Evolutionary conservation across 2,329 filamentous ascomycete genomes (phyloP).

Genomic region (Ustulina deusta): DNA sequence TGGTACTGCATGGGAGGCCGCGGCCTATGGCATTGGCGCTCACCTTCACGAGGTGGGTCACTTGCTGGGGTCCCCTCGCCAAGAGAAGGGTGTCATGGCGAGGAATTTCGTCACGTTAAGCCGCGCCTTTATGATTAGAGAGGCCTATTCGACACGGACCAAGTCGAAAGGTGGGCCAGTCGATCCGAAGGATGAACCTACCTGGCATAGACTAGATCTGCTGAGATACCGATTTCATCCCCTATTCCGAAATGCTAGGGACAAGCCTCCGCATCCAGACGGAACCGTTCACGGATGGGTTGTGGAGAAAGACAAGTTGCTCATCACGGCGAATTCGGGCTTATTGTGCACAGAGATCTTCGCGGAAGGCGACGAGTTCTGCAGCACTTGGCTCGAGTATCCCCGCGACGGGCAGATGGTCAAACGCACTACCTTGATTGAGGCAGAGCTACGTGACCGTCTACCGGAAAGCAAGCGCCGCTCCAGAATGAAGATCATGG

Average conservation of each 20-base stretch:
- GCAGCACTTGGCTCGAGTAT: slow-evolving; percentile 85
- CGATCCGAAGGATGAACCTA: slow-evolving; percentile 82
- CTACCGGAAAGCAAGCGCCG: slow-evolving; percentile 80
- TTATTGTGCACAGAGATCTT: slow-evolving; percentile 89
- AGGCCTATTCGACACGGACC: slow-evolving; percentile 88
- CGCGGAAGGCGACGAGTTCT: slow-evolving; percentile 82
- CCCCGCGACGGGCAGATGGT: slow-evolving; percentile 72
- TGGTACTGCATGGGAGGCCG: slow-evolving; percentile 95
- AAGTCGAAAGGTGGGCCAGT: slow-evolving; percentile 84
- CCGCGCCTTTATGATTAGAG: slow-evolving; percentile 82
- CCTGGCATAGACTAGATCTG: slow-evolving; percentile 90
- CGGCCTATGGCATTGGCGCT: slow-evolving; percentile 91
- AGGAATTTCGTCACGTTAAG: slow-evolving; percentile 88
- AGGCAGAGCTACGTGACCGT: slow-evolving; percentile 77
- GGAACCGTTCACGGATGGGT: slow-evolving; percentile 88
- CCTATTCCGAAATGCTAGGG: slow-evolving; percentile 86
- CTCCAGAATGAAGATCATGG: slow-evolving; percentile 74
- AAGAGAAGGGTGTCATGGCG: slow-evolving; percentile 92
- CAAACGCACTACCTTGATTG: slow-evolving; percentile 79
- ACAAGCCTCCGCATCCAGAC: slow-evolving; percentile 73
- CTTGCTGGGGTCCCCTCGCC: slow-evolving; percentile 88
- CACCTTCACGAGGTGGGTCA: slow-evolving; percentile 93
- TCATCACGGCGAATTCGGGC: slow-evolving; percentile 83
- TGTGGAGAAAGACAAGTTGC: slow-evolving; percentile 79
- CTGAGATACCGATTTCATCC: slow-evolving; percentile 91